These are phyloP conservation scores for Talaromyces pinophilus DNA, from an alignment of 2,329 filamentous ascomycete species.

Conservation along the genomic window DNA sequence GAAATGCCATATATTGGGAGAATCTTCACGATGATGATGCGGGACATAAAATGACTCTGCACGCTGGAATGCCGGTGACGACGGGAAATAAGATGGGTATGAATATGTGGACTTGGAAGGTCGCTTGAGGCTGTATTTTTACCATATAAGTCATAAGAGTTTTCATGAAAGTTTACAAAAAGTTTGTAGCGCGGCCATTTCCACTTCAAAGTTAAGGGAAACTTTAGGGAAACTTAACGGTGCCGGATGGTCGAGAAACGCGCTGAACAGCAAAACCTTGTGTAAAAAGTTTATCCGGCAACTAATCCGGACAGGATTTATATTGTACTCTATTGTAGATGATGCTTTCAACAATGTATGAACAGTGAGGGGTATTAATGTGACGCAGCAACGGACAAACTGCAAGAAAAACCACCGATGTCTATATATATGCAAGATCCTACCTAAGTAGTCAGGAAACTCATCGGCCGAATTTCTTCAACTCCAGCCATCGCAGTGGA, in stretches of 20 bases:
- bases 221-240: not conserved
- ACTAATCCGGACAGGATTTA: not conserved
- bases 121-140: not conserved
- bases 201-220: not conserved
- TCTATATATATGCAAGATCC: not conserved
- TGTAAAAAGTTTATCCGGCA: not conserved
- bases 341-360: not conserved
- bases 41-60: conserved; percentile 50
- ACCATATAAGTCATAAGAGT: not conserved
- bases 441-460: not conserved
- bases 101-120: conserved; percentile 52
- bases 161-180: not conserved
- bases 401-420: not conserved
- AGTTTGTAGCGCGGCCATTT: not conserved
- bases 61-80: conserved; percentile 52
- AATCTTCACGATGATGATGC: conserved; percentile 45
- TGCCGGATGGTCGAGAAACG: not conserved
- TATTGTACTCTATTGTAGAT: not conserved
- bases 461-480: conserved; percentile 33
- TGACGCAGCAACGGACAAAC: not conserved
- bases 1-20: conserved; percentile 55
- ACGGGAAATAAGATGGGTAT: conserved; percentile 54
- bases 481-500: conserved; percentile 38
- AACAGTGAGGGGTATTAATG: not conserved
- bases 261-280: not conserved